Conservation (phyloP, 805 yeast species). For the Yarrowia alimentaria region DNA sequence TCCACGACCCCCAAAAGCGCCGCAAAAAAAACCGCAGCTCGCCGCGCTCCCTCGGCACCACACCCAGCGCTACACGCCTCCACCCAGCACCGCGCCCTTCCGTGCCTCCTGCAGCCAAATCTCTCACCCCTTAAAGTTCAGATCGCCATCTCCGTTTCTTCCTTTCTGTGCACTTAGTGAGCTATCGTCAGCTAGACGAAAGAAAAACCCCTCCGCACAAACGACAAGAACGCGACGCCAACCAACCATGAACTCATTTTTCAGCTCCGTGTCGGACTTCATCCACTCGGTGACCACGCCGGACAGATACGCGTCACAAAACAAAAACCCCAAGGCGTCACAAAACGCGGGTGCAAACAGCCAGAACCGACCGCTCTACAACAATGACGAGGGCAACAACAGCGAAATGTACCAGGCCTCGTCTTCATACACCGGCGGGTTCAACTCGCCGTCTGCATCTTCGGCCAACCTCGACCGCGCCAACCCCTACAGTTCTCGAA, state of each 20-base stretch:
- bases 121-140: slow-evolving; percentile 26
- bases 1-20: too few relatives aligned
- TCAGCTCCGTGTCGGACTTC: slow-evolving; percentile 38
- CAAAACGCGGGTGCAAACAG: slow-evolving; percentile 23
- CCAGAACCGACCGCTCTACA: slow-evolving; percentile 20
- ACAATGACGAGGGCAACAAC: slow-evolving; percentile 25
- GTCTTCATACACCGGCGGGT: slow-evolving; percentile 21
- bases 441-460: slow-evolving; percentile 24
- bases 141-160: slow-evolving; percentile 26
- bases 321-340: slow-evolving; percentile 27
- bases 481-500: slow-evolving; percentile 28
- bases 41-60: too few relatives aligned
- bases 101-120: too few relatives aligned
- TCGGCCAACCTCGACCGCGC: slow-evolving; percentile 23
- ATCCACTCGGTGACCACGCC: slow-evolving; percentile 42
- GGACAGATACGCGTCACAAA: slow-evolving; percentile 42
- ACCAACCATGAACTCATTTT: slow-evolving; percentile 36
- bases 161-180: slow-evolving; percentile 18
- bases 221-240: too few relatives aligned
- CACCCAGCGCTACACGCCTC: too few relatives aligned
- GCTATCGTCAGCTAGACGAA: too few relatives aligned
- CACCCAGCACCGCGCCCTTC: too few relatives aligned
- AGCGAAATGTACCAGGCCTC: slow-evolving; percentile 27
- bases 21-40: too few relatives aligned
- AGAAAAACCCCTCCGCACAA: too few relatives aligned